These are phyloP conservation scores for Pichia kudriavzevii DNA, from an alignment of 1,139 yeast genomes.

Conservation along the genomic window DNA sequence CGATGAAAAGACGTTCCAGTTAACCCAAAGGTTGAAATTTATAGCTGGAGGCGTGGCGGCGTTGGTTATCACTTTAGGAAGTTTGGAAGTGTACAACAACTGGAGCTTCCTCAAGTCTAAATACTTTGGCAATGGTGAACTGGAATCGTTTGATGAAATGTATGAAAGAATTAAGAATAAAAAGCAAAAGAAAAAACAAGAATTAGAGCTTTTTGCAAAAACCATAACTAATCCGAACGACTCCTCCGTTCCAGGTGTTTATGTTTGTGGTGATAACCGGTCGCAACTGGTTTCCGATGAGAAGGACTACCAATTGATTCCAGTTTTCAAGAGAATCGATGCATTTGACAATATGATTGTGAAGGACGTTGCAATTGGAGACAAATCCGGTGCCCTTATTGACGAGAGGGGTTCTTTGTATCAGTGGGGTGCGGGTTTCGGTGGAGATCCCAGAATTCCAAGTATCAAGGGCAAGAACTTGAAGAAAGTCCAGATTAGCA, in stretches of 20 bases:
- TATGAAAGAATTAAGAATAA: constrained; percentile 22
- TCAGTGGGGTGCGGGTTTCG: constrained; percentile 50
- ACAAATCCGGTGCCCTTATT: constrained; percentile 52
- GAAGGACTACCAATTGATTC: constrained; percentile 38
- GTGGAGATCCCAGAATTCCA: constrained; percentile 21
- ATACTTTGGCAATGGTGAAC: constrained; percentile 29
- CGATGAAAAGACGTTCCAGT: constrained; percentile 18
- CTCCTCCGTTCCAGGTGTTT: constrained; percentile 42
- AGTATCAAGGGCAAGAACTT: constrained; percentile 44
- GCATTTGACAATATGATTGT: constrained; percentile 58
- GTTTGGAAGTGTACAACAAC: constrained; percentile 38
- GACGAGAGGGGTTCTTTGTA: constrained; percentile 67
- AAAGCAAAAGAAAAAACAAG: constrained; percentile 18
- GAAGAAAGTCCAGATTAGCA: constrained; percentile 41
- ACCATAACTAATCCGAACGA: constrained; percentile 27
- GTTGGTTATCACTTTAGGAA: constrained; percentile 31
- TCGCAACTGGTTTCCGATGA: constrained; percentile 35
- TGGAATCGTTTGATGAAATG: constrained; percentile 24
- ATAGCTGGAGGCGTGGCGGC: constrained; percentile 20
- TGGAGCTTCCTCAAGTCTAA: constrained; percentile 34
- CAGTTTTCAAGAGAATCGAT: constrained; percentile 39
- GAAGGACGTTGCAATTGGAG: constrained; percentile 48
- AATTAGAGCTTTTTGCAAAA: constrained; percentile 14
- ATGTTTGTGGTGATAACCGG: constrained; percentile 43
- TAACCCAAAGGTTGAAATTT: constrained; percentile 22